Evolutionary conservation across 2,329 filamentous ascomycete species (phyloP), one percentile per base, ranked within the genome.

Genomic region (Scedosporium boydii): DNA sequence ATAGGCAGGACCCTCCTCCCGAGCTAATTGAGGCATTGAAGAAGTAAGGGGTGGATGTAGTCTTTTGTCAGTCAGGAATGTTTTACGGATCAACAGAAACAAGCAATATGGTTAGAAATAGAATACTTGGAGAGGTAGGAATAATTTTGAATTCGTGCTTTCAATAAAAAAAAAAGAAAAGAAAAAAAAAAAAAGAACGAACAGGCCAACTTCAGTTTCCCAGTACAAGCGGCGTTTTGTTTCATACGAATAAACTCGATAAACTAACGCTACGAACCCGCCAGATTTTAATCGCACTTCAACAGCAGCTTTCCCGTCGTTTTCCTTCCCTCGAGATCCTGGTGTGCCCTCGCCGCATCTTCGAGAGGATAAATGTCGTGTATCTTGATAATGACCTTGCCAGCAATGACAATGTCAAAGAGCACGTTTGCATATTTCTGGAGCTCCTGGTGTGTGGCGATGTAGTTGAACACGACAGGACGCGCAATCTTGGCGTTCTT

Each of bases 1-100:
- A 98, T 80, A 84, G 90, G 67, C 93, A 98, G 78, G 82, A 92
- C 67, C 91, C 93, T n/a, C 93, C 95, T 0, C 82, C 89, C 67
- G 86, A 89, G 76, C 82, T 98, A 69, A 72, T 97, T 59, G 87
- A 88, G 64, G 80, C 78, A 58, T 68, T 87, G 67, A 84, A 87
- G 77, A 69, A 61, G 41, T 61, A 61, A 16, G 16, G 6, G 34
- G 46, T 53, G 16, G 59, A 64, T n/a, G 23, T 12, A 55, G 41
- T 7, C 29, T 7, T 29, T 29, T 29, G 27, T 34, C 29, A 7
- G 29, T 14, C 44, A 48, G 21, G 14, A 3, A 48, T 48, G 9
- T 34, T 34, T 27, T 34, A 21, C 9, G 29, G 29, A 10, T 34
- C 29, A 34, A 34, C 29, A 34, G 29, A 34, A 34, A 34, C 29